A percentile compares a stretch with the other conserved stretches of the same genome.
Conservation (phyloP, 441 rosid species). For the Populus tomentosa region DNA sequence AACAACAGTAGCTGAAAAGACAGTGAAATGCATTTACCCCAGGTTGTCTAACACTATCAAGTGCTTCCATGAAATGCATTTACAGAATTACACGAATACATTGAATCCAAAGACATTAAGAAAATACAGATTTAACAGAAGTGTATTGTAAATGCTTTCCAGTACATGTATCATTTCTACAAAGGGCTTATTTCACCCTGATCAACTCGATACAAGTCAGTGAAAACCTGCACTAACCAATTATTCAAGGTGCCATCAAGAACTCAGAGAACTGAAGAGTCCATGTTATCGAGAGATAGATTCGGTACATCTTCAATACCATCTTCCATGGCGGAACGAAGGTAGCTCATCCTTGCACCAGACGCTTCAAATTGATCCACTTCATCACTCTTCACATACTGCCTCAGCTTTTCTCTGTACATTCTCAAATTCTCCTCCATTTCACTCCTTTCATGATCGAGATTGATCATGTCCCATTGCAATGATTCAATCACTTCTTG, state of each 20-base stretch:
- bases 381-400: conserved; percentile 19
- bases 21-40: no score
- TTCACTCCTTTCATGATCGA: conserved; percentile 30
- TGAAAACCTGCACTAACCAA: neutral
- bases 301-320: conserved; percentile 6
- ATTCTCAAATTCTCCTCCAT: conserved; percentile 31
- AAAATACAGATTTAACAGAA: neutral
- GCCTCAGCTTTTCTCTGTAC: conserved; percentile 23
- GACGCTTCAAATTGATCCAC: conserved; percentile 15
- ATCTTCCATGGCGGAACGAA: conserved; percentile 20
- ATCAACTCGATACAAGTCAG: neutral
- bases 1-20: no score
- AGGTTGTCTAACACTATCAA: neutral
- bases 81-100: conserved; percentile 1
- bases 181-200: neutral
- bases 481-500: conserved; percentile 53
- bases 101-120: neutral
- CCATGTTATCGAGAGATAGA: conserved; percentile 14
- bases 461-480: conserved; percentile 47
- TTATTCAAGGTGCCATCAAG: neutral
- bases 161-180: neutral
- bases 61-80: neutral
- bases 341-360: conserved; percentile 12
- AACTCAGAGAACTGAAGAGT: conserved; percentile 16
- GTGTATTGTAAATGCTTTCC: neutral